Evolutionary conservation across 805 yeast species (phyloP), one percentile per base, ranked within the genome.

Genomic region (Wickerhamiella hasegawae): DNA sequence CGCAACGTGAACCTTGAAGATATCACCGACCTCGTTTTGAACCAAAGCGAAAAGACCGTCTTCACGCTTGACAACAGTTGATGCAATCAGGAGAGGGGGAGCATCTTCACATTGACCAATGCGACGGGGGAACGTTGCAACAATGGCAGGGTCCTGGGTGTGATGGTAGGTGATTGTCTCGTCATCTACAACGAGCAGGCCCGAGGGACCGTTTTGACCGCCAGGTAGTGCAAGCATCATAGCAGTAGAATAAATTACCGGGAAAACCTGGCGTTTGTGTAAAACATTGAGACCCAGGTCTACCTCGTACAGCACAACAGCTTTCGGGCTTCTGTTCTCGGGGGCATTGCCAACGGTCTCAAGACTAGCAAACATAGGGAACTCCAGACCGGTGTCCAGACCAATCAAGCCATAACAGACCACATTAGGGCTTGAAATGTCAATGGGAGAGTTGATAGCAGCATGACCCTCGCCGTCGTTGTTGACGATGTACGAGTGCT

Each of bases 281-380:
- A 85, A 68, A 50, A 77, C 79, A 48, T 85, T 85, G 32, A 87
- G 59, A 1, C 96, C 95, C 28, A 81, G 65, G 52, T 90, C 96
- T 18, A 85, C 57, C 48, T 82, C 87, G 56, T 87, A 87, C 51
- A 70, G 78, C 3, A 71, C 67, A 35, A 87, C 58, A 26, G n/a
- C 5, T 14, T 26, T 26, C 24, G 10, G 24, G 10, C 10, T 8
- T 11, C 11, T 8, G 10, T 22, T 22, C 15, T 9, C 15, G 16
- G 6, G 8, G 8, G 28, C 16, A 10, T n/a, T n/a, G n/a, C 14
- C 28, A 26, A 14, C 8, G 76, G 5, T 69, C 57, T 87, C 97
- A 5, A 90, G 55, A 0, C 85, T 66, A 0, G 83, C 92, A 66
- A 85, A 87, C 8, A 72, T 51, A 0, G 97, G 97, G 48, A 83